phyloP scores from a whole-genome alignment of 805 yeast species.

The Ogataea paradorogensis region DNA sequence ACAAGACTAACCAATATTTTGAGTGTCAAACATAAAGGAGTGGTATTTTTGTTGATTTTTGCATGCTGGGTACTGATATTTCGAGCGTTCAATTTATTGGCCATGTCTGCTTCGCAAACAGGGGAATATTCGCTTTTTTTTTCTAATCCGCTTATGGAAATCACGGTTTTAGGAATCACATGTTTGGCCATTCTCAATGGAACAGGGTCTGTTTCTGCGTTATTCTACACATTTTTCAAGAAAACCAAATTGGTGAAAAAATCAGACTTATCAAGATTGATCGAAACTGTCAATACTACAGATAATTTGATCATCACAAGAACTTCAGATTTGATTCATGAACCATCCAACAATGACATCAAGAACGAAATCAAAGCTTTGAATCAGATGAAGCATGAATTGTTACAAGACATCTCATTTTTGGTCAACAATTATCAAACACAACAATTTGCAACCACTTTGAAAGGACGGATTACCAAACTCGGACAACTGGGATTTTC shows the following conservation, averaged over 20 bases:
- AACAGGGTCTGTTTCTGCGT: conserved; percentile 48
- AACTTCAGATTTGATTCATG: conserved; percentile 29
- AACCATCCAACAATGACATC: conserved; percentile 27
- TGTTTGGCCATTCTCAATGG: conserved; percentile 50
- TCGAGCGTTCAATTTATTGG: conserved; percentile 25
- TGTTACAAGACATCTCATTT: conserved; percentile 17
- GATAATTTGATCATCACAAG: conserved; percentile 35
- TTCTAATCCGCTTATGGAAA: conserved; percentile 40
- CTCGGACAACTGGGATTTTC: conserved; percentile 31
- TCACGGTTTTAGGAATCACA: conserved; percentile 49
- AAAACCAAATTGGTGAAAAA: conserved; percentile 28
- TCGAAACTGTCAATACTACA: conserved; percentile 43
- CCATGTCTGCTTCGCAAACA: conserved; percentile 25
- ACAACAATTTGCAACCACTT: conserved; percentile 9
- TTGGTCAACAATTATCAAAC: conserved; percentile 10
- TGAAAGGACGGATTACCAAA: conserved; percentile 15
- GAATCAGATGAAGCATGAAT: conserved; percentile 26
- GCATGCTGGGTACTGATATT: conserved; percentile 17
- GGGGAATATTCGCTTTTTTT: conserved; percentile 7
- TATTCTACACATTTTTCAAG: conserved; percentile 30
- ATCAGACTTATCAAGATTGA: conserved; percentile 33
- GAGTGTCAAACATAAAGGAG: conserved; percentile 6
- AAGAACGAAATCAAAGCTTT: conserved; percentile 40
- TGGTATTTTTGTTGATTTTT: conserved; percentile 10
- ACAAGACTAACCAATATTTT: neutral